Base-by-base conservation (phyloP, 2,329 filamentous ascomycete genomes). In the Colletotrichum tropicale region DNA sequence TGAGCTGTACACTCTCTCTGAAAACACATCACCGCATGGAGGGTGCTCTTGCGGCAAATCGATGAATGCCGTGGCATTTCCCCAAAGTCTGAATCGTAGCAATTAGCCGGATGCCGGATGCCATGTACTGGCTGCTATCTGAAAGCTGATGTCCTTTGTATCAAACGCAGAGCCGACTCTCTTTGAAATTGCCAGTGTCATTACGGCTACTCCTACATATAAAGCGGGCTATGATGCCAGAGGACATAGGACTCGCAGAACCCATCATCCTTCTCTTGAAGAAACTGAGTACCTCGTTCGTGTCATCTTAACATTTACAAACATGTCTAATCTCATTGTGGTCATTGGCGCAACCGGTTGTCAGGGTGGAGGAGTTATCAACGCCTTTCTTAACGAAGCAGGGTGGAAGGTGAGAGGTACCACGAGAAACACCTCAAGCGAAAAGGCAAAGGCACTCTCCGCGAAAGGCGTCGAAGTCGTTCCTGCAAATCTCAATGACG, bases 401-500 rank as follows among this genome's bases (percentile, higher is more conserved):
- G 52, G 67, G 21, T 84, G 82, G 73, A 76, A 76, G 15, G 64
- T 84, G 9, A 78, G 82, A 4, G 82, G 77, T 5, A 80, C 83
- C 32, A 83, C 83, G n/a, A 79, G 83, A 2, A 80, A 80, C 58
- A 76, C 80, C 16, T 76, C 76, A 1, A 81, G 80, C 16, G 79
- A 79, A 7, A 81, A 81, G 38, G 80, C 81, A 68, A 82, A 82
- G 64, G 74, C 72, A 1, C 77, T 84, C 24, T 60, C 76, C 1
- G 68, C 72, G 4, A 75, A 79, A 4, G 82, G 80, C 4, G 81
- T 82, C 13, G 80, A 84, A 24, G 78, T 84, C 6, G 77, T 83
- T 26, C 79, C 81, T 72, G 82, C 82, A 4, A 84, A 90, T 38
- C 80, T 89, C 43, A 83, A 87, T 73, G 85, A 88, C 64, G 79